These are phyloP conservation scores for Fusarium temperatum DNA, from an alignment of 2,329 filamentous ascomycete genomes.

Conservation along the genomic window DNA sequence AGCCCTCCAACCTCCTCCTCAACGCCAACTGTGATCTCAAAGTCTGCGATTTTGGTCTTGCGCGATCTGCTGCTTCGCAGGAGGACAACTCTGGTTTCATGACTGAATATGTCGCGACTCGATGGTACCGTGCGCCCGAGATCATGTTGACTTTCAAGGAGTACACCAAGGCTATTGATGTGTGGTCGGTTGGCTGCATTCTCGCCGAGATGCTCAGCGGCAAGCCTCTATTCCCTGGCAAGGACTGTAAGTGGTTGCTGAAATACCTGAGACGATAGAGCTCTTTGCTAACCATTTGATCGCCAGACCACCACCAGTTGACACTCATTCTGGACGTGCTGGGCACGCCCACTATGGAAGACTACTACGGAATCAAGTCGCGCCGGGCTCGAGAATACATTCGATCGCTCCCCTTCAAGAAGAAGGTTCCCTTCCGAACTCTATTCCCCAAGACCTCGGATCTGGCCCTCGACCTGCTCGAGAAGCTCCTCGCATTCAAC, in stretches of 20 bases:
- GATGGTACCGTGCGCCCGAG: slow-evolving; percentile 98
- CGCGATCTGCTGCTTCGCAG: slow-evolving; percentile 92
- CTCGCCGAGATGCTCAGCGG: slow-evolving; percentile 98
- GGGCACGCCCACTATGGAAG: slow-evolving; percentile 98
- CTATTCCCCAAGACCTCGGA: slow-evolving; percentile 99
- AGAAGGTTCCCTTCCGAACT: slow-evolving; percentile 97
- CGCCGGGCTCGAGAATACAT: slow-evolving; percentile 97
- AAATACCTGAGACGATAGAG: not conserved
- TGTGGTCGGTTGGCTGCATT: slow-evolving; percentile 99
- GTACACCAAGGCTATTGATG: slow-evolving; percentile 99
- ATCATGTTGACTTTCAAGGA: slow-evolving; percentile 99
- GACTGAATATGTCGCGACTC: slow-evolving; percentile 99
- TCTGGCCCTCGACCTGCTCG: slow-evolving; percentile 88
- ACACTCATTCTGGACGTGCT: slow-evolving; percentile 97
- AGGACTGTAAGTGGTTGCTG: slow-evolving; percentile 79
- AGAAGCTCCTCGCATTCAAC: slow-evolving; percentile 97
- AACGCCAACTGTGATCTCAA: slow-evolving; percentile 99
- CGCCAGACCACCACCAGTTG: slow-evolving; percentile 91
- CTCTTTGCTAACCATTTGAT: slow-evolving; percentile 4
- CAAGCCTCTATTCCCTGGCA: slow-evolving; percentile 97
- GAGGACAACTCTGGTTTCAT: slow-evolving; percentile 99
- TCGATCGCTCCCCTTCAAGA: slow-evolving; percentile 97
- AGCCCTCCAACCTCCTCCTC: slow-evolving; percentile 94
- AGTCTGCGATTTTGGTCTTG: slow-evolving; percentile 97
- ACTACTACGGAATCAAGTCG: slow-evolving; percentile 99